phyloP scores from a whole-genome alignment of 2,329 filamentous ascomycete species.

The Alternaria rosae region DNA sequence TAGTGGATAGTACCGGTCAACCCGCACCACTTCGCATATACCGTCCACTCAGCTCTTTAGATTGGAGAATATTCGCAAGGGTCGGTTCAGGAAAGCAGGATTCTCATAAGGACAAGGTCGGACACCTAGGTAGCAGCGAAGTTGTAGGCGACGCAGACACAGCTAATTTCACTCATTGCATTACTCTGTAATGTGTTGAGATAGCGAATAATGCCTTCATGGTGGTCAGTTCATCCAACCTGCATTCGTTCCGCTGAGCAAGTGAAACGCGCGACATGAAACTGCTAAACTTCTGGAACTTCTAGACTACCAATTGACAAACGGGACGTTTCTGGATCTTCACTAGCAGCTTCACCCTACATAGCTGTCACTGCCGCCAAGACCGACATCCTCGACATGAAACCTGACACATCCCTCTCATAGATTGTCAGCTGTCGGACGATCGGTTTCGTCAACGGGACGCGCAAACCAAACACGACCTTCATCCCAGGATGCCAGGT shows the following conservation, averaged over 20 bases:
- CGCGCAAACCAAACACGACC: background rate
- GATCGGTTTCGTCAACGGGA: background rate
- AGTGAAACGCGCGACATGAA: background rate
- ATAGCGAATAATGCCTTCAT: background rate
- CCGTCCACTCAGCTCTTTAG: background rate
- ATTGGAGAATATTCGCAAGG: background rate
- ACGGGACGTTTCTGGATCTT: background rate
- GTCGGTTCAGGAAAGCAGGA: background rate
- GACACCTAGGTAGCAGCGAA: background rate
- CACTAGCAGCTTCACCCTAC: background rate
- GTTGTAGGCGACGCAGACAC: background rate
- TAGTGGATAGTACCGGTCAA: background rate
- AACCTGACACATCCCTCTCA: background rate
- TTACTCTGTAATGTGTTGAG: background rate
- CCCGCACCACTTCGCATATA: background rate
- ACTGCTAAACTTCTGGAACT: background rate
- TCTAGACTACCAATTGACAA: background rate
- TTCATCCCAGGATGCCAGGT: background rate
- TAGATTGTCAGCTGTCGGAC: background rate
- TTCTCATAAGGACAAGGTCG: background rate
- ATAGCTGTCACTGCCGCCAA: conserved; percentile 1
- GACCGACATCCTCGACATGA: background rate
- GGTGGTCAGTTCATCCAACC: background rate
- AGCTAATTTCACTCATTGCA: background rate
- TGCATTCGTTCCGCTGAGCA: background rate